A percentile compares a stretch with the other conserved stretches of the same genome.
Evolutionary conservation across 768 basidiomycete genomes (phyloP).

Genomic region (Boletus rex-veris): DNA sequence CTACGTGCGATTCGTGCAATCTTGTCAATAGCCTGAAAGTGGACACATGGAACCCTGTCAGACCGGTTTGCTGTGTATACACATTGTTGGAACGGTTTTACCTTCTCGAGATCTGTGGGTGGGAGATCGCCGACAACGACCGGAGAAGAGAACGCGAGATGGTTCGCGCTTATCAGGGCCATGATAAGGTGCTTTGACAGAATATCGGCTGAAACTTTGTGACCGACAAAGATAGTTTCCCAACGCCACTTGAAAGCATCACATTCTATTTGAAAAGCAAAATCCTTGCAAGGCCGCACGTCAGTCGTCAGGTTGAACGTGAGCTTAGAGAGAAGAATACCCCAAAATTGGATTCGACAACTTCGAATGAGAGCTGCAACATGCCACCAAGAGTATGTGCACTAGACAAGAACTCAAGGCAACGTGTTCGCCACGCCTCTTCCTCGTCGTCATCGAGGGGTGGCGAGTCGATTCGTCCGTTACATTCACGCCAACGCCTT

Average conservation of each 20-base stretch:
- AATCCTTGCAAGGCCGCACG: constrained; percentile 46
- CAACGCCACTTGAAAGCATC: constrained; percentile 73
- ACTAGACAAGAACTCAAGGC: constrained; percentile 51
- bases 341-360: constrained; percentile 56
- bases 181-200: constrained; percentile 76
- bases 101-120: constrained; percentile 65
- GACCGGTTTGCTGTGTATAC: background rate
- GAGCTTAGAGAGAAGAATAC: constrained; percentile 34
- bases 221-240: constrained; percentile 66
- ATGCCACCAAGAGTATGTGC: constrained; percentile 64
- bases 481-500: constrained; percentile 67
- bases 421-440: constrained; percentile 57
- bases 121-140: constrained; percentile 55
- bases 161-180: constrained; percentile 68
- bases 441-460: constrained; percentile 42
- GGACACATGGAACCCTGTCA: constrained; percentile 5
- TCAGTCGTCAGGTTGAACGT: constrained; percentile 9
- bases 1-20: constrained; percentile 66
- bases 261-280: constrained; percentile 58
- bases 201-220: constrained; percentile 63
- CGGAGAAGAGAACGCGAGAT: constrained; percentile 62
- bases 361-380: constrained; percentile 53
- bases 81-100: constrained; percentile 21
- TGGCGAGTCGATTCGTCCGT: constrained; percentile 35
- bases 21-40: constrained; percentile 60